Percentiles rank a stretch among this genome's conserved stretches.
These are phyloP conservation scores for Melampsora americana DNA, from an alignment of 1,284 basidiomycete genomes.

Conservation along the genomic window DNA sequence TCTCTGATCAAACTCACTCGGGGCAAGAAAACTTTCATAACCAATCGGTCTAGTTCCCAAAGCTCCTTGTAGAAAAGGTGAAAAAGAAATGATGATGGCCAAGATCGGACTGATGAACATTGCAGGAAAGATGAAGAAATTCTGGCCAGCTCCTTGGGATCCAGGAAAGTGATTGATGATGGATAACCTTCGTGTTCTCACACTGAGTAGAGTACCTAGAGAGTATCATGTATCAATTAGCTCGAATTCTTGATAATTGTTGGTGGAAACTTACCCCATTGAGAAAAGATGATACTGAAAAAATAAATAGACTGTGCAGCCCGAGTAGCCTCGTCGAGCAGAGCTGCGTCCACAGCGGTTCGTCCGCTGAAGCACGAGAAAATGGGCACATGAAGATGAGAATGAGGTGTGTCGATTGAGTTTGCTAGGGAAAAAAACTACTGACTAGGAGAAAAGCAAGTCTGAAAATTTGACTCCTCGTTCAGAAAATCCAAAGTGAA, in stretches of 20 bases:
- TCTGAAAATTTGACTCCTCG: no score
- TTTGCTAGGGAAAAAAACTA: slow-evolving; percentile 59
- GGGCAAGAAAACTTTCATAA: slow-evolving; percentile 46
- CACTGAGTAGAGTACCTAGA: slow-evolving; percentile 54
- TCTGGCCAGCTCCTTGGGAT: slow-evolving; percentile 51
- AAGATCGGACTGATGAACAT: slow-evolving; percentile 58
- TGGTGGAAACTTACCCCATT: slow-evolving; percentile 60
- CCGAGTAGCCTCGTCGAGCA: slow-evolving; percentile 56
- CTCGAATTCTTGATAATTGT: no score
- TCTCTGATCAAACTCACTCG: slow-evolving; percentile 62
- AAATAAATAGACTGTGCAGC: slow-evolving; percentile 60
- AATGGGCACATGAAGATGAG: slow-evolving; percentile 59
- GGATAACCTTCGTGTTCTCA: slow-evolving; percentile 60
- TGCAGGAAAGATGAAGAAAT: slow-evolving; percentile 59
- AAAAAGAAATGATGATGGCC: slow-evolving; percentile 60
- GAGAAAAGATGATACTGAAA: slow-evolving; percentile 67
- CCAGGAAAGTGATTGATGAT: slow-evolving; percentile 59
- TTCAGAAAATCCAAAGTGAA: no score
- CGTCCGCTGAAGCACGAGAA: slow-evolving; percentile 58
- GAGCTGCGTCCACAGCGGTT: slow-evolving; percentile 54
- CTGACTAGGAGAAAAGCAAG: no score
- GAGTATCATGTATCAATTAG: no score
- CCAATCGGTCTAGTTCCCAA: no score
- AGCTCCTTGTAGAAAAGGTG: not conserved
- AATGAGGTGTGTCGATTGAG: slow-evolving; percentile 60